These are phyloP conservation scores for Acacia acuminata DNA, from an alignment of 306 rosid genomes.

Conservation along the genomic window DNA sequence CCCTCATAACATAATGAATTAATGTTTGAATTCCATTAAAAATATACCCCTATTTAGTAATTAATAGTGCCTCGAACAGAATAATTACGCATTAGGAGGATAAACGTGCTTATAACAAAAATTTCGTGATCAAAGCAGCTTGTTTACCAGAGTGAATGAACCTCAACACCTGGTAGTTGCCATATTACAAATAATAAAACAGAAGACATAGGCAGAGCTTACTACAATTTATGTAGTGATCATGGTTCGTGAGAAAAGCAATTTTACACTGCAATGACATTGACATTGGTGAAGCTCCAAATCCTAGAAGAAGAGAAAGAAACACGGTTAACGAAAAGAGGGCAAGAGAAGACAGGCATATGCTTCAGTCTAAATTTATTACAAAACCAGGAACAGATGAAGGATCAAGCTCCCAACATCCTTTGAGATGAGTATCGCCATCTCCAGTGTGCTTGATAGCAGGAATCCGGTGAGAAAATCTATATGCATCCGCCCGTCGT, in stretches of 20 bases:
- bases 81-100: too few relatives aligned
- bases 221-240: background rate
- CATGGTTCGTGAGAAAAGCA: background rate
- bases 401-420: conserved; percentile 75
- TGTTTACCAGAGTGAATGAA: background rate
- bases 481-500: conserved; percentile 34
- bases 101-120: background rate
- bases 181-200: background rate
- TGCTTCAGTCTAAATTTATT: conserved; percentile 30
- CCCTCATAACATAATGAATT: too few relatives aligned
- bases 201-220: background rate
- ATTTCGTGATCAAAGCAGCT: background rate
- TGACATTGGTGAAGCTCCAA: conserved; percentile 22
- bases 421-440: conserved; percentile 42
- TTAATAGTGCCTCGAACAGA: too few relatives aligned
- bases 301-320: background rate
- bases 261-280: background rate
- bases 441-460: conserved; percentile 49
- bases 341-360: background rate
- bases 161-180: background rate
- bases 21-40: too few relatives aligned
- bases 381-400: conserved; percentile 45
- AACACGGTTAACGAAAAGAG: background rate
- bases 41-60: too few relatives aligned
- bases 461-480: conserved; percentile 69